These are phyloP conservation scores for Dictyophora rubrovolvata DNA, from an alignment of 768 basidiomycete genomes.

Conservation along the genomic window DNA sequence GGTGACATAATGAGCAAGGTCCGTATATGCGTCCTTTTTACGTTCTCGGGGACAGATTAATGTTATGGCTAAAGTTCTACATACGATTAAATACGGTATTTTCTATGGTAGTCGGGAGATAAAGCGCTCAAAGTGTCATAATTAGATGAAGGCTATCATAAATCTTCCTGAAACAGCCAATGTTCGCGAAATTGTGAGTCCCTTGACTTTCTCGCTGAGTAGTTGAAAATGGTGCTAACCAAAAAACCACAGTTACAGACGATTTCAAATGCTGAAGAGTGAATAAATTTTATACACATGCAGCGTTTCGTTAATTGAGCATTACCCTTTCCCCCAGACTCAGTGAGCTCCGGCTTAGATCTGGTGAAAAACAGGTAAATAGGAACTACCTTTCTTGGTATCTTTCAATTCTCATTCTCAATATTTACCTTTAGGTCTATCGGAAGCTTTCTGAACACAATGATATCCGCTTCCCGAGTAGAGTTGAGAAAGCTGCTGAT, in stretches of 20 bases:
- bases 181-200: slow-evolving; percentile 55
- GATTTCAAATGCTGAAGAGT: slow-evolving; percentile 62
- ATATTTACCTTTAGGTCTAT: slow-evolving; percentile 29
- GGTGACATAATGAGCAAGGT: slow-evolving; percentile 88
- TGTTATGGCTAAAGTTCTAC: slow-evolving; percentile 45
- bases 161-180: slow-evolving; percentile 43
- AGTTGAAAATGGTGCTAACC: background rate
- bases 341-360: slow-evolving; percentile 55
- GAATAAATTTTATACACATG: slow-evolving; percentile 11
- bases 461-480: slow-evolving; percentile 77
- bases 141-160: slow-evolving; percentile 60
- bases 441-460: slow-evolving; percentile 59
- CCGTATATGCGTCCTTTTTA: slow-evolving; percentile 10
- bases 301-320: background rate
- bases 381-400: background rate
- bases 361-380: slow-evolving; percentile 62
- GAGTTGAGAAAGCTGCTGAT: slow-evolving; percentile 58
- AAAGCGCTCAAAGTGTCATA: background rate
- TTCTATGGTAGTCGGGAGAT: background rate
- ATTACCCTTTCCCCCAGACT: slow-evolving; percentile 35
- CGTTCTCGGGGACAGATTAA: slow-evolving; percentile 6
- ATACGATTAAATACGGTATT: slow-evolving; percentile 59
- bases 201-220: slow-evolving; percentile 16
- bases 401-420: background rate
- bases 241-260: slow-evolving; percentile 40